These are phyloP conservation scores for Zarea fungicola DNA, from an alignment of 2,329 filamentous ascomycete genomes.

Conservation along the genomic window DNA sequence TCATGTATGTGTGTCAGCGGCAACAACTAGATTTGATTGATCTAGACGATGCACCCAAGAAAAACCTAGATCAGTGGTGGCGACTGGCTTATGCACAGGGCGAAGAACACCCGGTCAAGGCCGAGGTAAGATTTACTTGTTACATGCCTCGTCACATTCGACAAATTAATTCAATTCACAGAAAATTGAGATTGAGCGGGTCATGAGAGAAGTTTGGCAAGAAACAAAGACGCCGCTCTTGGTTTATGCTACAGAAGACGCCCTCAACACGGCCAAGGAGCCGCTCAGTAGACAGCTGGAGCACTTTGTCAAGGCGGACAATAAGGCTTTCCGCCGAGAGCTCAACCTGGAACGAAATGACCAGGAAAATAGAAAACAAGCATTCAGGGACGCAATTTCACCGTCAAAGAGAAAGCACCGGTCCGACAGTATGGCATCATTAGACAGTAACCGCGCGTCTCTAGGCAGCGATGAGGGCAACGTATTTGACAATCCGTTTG, in stretches of 20 bases:
- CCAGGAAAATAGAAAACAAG: constrained; percentile 18
- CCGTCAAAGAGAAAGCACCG: constrained; percentile 43
- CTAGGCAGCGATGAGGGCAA: constrained; percentile 35
- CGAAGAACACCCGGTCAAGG: constrained; percentile 36
- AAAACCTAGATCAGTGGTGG: constrained; percentile 53
- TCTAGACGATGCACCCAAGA: constrained; percentile 27
- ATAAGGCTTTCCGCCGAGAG: constrained; percentile 47
- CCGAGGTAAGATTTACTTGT: constrained; percentile 38
- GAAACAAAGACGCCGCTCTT: constrained; percentile 45
- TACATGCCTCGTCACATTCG: not conserved
- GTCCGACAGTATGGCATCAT: constrained; percentile 40
- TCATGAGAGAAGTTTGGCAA: constrained; percentile 41
- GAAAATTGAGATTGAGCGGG: constrained; percentile 43
- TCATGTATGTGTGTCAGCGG: constrained; percentile 47
- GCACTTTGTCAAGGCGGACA: constrained; percentile 47
- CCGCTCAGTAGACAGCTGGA: constrained; percentile 36
- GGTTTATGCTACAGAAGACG: constrained; percentile 49
- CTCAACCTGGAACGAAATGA: constrained; percentile 34
- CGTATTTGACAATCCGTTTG: constrained; percentile 22
- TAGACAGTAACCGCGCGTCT: constrained; percentile 42
- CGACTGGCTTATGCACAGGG: constrained; percentile 38
- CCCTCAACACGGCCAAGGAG: constrained; percentile 30
- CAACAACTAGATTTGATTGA: constrained; percentile 38
- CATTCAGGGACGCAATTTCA: constrained; percentile 36
- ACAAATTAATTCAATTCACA: constrained; percentile 24